phyloP scores from a whole-genome alignment of 2,329 filamentous ascomycete genomes.

The Pseudogymnoascus sp. region DNA sequence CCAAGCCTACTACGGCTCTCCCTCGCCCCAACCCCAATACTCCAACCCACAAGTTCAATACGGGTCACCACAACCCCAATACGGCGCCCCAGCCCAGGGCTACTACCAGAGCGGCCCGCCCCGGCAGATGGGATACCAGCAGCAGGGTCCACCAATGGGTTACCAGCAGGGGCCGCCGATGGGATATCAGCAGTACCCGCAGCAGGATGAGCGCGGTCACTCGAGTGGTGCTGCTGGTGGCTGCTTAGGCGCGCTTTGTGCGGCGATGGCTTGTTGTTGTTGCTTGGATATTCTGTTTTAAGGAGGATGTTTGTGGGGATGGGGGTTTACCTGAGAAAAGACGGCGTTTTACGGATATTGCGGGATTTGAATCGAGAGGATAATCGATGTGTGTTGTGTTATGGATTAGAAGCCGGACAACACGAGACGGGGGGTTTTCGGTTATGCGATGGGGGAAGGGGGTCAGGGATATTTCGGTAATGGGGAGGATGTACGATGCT shows the following conservation, averaged over 20 bases:
- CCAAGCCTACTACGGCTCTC: constrained; percentile 11
- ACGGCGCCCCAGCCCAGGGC: constrained; percentile 12
- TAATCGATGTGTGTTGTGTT: background rate
- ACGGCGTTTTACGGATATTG: background rate
- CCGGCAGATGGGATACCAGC: constrained; percentile 21
- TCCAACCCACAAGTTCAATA: background rate
- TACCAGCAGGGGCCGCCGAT: constrained; percentile 16
- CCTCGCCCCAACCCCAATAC: background rate
- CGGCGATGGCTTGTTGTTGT: constrained; percentile 40
- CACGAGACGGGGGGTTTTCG: background rate
- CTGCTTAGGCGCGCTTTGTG: constrained; percentile 35
- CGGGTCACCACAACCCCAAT: constrained; percentile 10
- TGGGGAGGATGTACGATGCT: background rate
- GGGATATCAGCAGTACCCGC: constrained; percentile 18
- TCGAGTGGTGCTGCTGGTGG: constrained; percentile 29
- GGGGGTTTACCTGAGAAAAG: background rate
- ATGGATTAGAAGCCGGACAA: background rate
- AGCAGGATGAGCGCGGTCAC: constrained; percentile 28
- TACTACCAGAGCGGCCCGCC: constrained; percentile 18
- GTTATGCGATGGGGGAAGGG: background rate
- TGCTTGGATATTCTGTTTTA: constrained; percentile 43
- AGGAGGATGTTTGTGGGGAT: background rate
- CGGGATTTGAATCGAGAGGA: background rate
- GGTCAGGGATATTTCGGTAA: background rate
- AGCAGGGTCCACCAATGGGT: constrained; percentile 11